Evolutionary conservation across 164 flowering plant species (phyloP).

Genomic region (Nelumbo lutea): DNA sequence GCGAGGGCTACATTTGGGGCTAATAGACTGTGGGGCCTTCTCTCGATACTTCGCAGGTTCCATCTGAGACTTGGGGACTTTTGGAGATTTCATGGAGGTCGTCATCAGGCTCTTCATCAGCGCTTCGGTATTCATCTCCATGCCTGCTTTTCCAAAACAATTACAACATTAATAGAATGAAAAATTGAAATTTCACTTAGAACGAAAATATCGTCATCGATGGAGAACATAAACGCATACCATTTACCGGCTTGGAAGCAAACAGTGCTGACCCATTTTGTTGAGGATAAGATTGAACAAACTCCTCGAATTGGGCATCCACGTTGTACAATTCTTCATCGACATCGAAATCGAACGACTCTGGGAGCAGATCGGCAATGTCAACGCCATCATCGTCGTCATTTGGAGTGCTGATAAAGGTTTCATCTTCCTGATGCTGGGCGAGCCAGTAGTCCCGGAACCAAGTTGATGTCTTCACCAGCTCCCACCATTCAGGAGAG

Average conservation of each 20-base stretch:
- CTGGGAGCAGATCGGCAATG: slow-evolving; percentile 60
- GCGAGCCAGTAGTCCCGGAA: slow-evolving; percentile 76
- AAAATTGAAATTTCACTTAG: too few relatives aligned
- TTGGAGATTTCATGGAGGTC: slow-evolving; percentile 16
- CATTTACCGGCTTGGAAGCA: background rate
- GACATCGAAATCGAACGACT: slow-evolving; percentile 49
- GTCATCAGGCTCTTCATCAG: slow-evolving; percentile 26
- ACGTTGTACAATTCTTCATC: slow-evolving; percentile 3
- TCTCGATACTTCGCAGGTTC: slow-evolving; percentile 39
- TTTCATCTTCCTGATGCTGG: slow-evolving; percentile 47
- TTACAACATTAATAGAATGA: too few relatives aligned
- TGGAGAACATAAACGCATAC: background rate
- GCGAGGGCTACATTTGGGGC: slow-evolving; percentile 41
- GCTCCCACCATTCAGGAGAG: slow-evolving; percentile 91
- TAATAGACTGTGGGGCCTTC: slow-evolving; percentile 40
- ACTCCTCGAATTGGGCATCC: slow-evolving; percentile 56
- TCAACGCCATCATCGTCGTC: slow-evolving; percentile 38
- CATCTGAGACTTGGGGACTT: slow-evolving; percentile 14
- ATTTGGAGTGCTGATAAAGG: slow-evolving; percentile 17
- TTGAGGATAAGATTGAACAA: slow-evolving; percentile 26
- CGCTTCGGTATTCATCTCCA: slow-evolving; percentile 22
- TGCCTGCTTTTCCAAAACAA: slow-evolving; percentile 13
- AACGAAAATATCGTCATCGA: too few relatives aligned
- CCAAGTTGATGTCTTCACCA: slow-evolving; percentile 79
- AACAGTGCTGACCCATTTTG: slow-evolving; percentile 9